Evolutionary conservation across 192 early-diverging fungal genomes (phyloP).

Genomic region (Coemansia aciculifera): DNA sequence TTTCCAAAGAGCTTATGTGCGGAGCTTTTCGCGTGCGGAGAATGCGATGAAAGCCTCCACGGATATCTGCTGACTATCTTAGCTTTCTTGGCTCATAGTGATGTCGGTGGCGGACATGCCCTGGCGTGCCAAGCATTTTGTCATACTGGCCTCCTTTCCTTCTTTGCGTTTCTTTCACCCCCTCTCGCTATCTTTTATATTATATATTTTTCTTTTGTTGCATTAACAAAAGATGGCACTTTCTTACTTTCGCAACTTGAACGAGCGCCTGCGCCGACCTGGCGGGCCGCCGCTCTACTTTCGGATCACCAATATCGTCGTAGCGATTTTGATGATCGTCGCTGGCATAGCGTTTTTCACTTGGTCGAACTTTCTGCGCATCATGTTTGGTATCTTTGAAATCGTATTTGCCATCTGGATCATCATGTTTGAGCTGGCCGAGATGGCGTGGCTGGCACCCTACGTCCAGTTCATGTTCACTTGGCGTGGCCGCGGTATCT

Average conservation of each 20-base stretch:
- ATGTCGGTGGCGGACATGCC: not conserved
- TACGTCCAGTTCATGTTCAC: constrained; percentile 53
- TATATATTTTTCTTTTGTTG: not conserved
- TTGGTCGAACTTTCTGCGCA: constrained; percentile 43
- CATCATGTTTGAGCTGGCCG: constrained; percentile 41
- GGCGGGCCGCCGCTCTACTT: constrained; percentile 52
- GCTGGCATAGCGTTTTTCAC: constrained; percentile 45
- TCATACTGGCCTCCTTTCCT: not conserved
- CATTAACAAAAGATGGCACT: constrained; percentile 18
- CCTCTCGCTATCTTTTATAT: not conserved
- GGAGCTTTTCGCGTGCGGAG: not conserved
- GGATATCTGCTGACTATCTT: not conserved
- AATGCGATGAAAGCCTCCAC: not conserved
- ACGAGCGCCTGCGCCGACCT: constrained; percentile 37
- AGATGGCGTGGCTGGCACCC: constrained; percentile 39
- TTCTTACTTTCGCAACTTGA: constrained; percentile 32
- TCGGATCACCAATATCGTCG: constrained; percentile 38
- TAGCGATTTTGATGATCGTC: constrained; percentile 44
- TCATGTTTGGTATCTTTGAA: constrained; percentile 50
- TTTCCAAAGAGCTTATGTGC: not conserved
- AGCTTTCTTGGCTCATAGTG: not conserved
- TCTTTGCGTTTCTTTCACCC: not conserved
- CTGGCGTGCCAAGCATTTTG: not conserved
- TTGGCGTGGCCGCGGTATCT: constrained; percentile 46
- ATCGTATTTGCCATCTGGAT: constrained; percentile 49